A percentile compares a stretch with the other conserved stretches of the same genome.
Evolutionary conservation across 2,329 filamentous ascomycete genomes (phyloP).

Genomic region (Xylaria sp.): DNA sequence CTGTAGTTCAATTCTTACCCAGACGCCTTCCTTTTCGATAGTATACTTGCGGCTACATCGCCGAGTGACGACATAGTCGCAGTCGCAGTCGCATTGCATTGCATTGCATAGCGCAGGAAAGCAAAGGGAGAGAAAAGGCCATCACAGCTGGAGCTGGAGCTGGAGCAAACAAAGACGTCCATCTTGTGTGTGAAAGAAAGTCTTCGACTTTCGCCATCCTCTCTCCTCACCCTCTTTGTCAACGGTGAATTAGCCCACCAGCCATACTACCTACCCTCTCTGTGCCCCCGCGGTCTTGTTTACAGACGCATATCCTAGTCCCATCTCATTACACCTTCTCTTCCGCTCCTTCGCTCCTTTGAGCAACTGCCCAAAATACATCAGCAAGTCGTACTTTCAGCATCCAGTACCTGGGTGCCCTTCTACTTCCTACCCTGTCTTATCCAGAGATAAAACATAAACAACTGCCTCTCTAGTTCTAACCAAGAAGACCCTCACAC

Average conservation of each 20-base stretch:
- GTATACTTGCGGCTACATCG: constrained; percentile 25
- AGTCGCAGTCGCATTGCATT: constrained; percentile 20
- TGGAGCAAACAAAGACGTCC: constrained; percentile 6
- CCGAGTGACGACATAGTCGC: constrained; percentile 40
- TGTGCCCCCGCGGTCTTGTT: not conserved
- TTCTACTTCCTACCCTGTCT: constrained; percentile 1
- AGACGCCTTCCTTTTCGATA: not conserved
- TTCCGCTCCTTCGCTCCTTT: constrained; percentile 17
- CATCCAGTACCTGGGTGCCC: constrained; percentile 1
- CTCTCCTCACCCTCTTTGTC: constrained; percentile 24
- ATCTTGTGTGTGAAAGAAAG: constrained; percentile 11
- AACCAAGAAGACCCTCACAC: not conserved
- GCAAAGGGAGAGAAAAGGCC: constrained; percentile 8
- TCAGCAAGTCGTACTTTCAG: not conserved
- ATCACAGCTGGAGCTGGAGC: constrained; percentile 9
- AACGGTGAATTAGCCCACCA: constrained; percentile 25
- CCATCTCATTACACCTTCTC: not conserved
- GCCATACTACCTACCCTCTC: not conserved
- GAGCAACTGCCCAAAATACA: constrained; percentile 10
- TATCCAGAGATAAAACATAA: not conserved
- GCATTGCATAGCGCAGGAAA: constrained; percentile 1
- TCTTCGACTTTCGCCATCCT: constrained; percentile 13
- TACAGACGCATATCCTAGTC: constrained; percentile 16
- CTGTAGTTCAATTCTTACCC: constrained; percentile 2
- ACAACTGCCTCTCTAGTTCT: not conserved